A percentile compares a stretch with the other conserved stretches of the same genome.
These are phyloP conservation scores for Xylaria arbuscula DNA, from an alignment of 2,329 filamentous ascomycete genomes.

Conservation along the genomic window DNA sequence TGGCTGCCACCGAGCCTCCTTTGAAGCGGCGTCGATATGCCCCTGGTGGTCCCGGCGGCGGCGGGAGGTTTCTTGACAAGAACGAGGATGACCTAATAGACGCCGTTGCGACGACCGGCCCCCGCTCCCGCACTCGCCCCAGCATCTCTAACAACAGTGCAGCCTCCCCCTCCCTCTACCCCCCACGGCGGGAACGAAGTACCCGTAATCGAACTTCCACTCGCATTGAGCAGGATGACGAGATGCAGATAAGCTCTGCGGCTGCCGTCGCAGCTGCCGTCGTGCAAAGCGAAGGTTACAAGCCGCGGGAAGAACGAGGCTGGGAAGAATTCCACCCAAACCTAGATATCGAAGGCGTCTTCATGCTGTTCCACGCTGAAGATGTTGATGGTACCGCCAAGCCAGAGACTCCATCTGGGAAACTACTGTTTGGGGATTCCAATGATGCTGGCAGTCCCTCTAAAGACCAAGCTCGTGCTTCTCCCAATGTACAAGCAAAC, in stretches of 20 bases:
- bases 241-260: conserved; percentile 84
- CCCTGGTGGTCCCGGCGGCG: conserved; percentile 86
- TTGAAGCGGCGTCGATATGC: conserved; percentile 81
- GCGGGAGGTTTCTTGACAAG: conserved; percentile 83
- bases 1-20: conserved; percentile 67
- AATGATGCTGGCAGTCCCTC: conserved; percentile 60
- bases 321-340: conserved; percentile 99
- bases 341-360: conserved; percentile 84
- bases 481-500: conserved; percentile 54
- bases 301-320: conserved; percentile 93
- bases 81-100: conserved; percentile 70
- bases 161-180: conserved; percentile 59
- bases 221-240: conserved; percentile 62
- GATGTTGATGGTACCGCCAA: conserved; percentile 82
- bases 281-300: conserved; percentile 94
- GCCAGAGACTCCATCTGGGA: conserved; percentile 52
- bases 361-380: conserved; percentile 82
- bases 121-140: conserved; percentile 62
- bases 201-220: conserved; percentile 66
- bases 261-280: conserved; percentile 88
- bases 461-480: conserved; percentile 58
- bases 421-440: conserved; percentile 51
- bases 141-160: conserved; percentile 64
- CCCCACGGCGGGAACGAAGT: conserved; percentile 67
- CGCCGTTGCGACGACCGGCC: conserved; percentile 61